Percentiles rank a stretch among this genome's conserved stretches.
phyloP scores from a whole-genome alignment of 768 basidiomycete genomes.

The Trametes punicea region DNA sequence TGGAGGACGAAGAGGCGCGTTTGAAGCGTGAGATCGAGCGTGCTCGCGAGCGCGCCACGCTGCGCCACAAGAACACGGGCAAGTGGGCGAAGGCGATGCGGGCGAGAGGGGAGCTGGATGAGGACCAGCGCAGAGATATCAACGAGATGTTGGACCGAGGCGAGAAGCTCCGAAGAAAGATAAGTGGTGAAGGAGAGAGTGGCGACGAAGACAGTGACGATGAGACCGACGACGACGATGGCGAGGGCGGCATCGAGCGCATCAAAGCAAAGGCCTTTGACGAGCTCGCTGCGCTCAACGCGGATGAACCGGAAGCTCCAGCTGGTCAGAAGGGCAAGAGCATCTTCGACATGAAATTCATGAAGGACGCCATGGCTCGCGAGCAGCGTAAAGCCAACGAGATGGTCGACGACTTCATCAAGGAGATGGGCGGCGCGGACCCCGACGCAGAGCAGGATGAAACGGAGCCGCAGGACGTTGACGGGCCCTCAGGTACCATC shows the following conservation, averaged over 20 bases:
- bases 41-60: conserved; percentile 85
- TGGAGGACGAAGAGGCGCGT: conserved; percentile 44
- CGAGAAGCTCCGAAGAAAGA: conserved; percentile 74
- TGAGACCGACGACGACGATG: conserved; percentile 40
- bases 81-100: conserved; percentile 84
- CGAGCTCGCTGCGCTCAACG: conserved; percentile 56
- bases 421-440: conserved; percentile 55
- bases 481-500: conserved; percentile 35
- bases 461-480: conserved; percentile 22
- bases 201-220: conserved; percentile 49
- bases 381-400: conserved; percentile 54
- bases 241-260: conserved; percentile 39
- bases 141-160: conserved; percentile 82
- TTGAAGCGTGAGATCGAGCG: conserved; percentile 75
- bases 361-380: conserved; percentile 86
- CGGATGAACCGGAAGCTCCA: conserved; percentile 25
- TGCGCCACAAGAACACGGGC: conserved; percentile 83
- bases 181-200: conserved; percentile 61
- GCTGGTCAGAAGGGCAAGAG: conserved; percentile 54
- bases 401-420: conserved; percentile 68
- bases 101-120: conserved; percentile 63
- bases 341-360: conserved; percentile 96
- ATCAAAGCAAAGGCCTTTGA: conserved; percentile 74
- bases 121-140: conserved; percentile 63
- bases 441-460: conserved; percentile 31